Percentiles rank a stretch among this genome's conserved stretches.
phyloP scores from a whole-genome alignment of 345 rosid species.

The Aurinia saxatilis region DNA sequence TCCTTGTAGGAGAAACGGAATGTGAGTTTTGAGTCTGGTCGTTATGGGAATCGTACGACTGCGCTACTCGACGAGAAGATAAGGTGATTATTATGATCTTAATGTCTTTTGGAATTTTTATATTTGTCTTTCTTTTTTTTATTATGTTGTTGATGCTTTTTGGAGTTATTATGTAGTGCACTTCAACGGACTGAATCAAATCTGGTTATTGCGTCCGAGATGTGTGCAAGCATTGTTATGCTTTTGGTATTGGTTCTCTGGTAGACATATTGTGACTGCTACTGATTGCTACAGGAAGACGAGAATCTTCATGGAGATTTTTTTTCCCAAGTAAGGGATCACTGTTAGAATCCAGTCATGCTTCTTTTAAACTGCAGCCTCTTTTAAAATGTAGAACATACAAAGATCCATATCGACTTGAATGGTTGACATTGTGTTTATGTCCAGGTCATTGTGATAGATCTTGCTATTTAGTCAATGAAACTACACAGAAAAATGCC shows the following conservation, averaged over 20 bases:
- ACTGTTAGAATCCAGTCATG: conserved; percentile 40
- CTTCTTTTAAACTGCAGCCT: too few relatives aligned
- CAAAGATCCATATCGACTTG: background rate
- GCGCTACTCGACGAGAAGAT: conserved; percentile 75
- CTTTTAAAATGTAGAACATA: too few relatives aligned
- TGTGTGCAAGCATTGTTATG: conserved; percentile 94
- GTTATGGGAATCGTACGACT: conserved; percentile 97
- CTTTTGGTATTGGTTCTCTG: conserved; percentile 93
- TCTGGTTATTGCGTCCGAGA: conserved; percentile 90
- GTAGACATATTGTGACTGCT: conserved; percentile 91
- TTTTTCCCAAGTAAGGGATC: conserved; percentile 93
- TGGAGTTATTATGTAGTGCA: conserved; percentile 47
- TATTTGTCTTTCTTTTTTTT: background rate
- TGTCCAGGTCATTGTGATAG: conserved; percentile 86
- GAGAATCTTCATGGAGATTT: conserved; percentile 83
- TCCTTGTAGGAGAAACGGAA: conserved; percentile 62
- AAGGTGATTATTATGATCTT: conserved; percentile 43
- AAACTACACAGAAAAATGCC: too few relatives aligned
- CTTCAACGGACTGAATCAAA: conserved; percentile 97
- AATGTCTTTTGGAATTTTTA: background rate
- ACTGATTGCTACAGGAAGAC: conserved; percentile 96
- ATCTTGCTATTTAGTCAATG: too few relatives aligned
- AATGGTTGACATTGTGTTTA: conserved; percentile 10
- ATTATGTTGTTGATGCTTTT: conserved; percentile 1
- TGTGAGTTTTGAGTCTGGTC: conserved; percentile 86